Base-by-base conservation (phyloP, 2,329 filamentous ascomycete genomes). In the Trichoderma aggressivum region DNA sequence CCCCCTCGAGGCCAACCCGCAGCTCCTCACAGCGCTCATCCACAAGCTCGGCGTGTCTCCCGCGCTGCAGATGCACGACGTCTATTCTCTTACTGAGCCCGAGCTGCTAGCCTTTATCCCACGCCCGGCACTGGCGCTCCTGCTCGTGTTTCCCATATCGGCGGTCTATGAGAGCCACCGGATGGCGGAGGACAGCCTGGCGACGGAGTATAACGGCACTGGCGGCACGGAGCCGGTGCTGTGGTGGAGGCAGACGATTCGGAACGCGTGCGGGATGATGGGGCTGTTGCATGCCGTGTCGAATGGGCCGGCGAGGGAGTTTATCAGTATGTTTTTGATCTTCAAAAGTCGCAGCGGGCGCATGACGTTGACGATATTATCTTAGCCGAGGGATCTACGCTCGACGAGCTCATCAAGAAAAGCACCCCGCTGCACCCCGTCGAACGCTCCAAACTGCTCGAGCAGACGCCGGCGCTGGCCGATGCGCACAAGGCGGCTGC, bases 241-340 rank as follows among this genome's bases (percentile, higher is more conserved):
- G 8, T 99, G 95, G 96, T 98, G 94, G 86, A 92, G 89, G 76
- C 95, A 98, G 84, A 98, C 94, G 0, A 98, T 98, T 76, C 88
- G 92, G 72, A 97, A 98, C 79, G 94, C 95, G 0, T 98, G 95
- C 80, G 95, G 95, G 0, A 83, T 97, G 58, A 97, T 98, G 84
- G 96, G 92, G 0, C 82, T 98, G 32, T 80, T 98, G 59, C 96
- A 98, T 79, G 92, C 91, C 21, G 88, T 93, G 0, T 86, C 87
- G 59, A 99, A 98, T 80, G 94, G 94, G 0, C 86, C 86, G 1
- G 91, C 92, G 1, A 83, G 87, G 70, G 81, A 83, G 4, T 87
- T 90, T 67, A 87, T 97, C 69, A 81, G 87, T 84, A 80, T 72
- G 76, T 82, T 39, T 39, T 16, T 47, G n/a, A 21, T 47, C n/a